These are phyloP conservation scores for Saitozyma podzolica DNA, from an alignment of 768 basidiomycete genomes.

Conservation along the genomic window DNA sequence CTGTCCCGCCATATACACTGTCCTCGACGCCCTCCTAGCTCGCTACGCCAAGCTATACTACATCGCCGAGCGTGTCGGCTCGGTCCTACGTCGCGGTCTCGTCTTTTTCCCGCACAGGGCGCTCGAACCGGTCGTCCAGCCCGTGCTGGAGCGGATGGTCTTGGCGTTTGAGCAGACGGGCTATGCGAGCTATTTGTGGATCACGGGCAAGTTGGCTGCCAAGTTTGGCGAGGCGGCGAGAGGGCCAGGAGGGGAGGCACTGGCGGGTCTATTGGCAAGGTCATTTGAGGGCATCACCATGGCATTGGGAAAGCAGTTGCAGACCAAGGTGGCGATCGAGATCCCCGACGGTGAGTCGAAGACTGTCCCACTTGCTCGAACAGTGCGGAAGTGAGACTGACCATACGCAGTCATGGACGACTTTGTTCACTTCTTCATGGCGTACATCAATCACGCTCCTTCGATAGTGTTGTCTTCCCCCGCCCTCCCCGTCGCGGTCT, in stretches of 20 bases:
- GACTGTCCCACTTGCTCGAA: neutral
- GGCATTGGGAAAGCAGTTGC: slow-evolving; percentile 68
- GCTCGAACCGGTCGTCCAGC: slow-evolving; percentile 67
- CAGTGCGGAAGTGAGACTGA: slow-evolving; percentile 11
- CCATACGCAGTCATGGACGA: slow-evolving; percentile 80
- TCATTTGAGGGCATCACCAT: slow-evolving; percentile 75
- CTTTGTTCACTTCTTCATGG: slow-evolving; percentile 76
- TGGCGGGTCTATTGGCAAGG: slow-evolving; percentile 63
- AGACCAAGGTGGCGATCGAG: slow-evolving; percentile 66
- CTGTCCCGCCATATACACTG: slow-evolving; percentile 74
- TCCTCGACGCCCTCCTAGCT: slow-evolving; percentile 76
- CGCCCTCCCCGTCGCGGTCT: slow-evolving; percentile 74
- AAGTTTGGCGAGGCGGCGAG: slow-evolving; percentile 67
- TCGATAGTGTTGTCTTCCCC: slow-evolving; percentile 76
- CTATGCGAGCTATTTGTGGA: slow-evolving; percentile 88
- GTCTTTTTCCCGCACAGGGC: slow-evolving; percentile 70
- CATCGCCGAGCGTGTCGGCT: slow-evolving; percentile 77
- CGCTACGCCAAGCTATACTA: slow-evolving; percentile 75
- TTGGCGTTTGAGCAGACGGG: slow-evolving; percentile 75
- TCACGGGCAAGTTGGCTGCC: slow-evolving; percentile 79
- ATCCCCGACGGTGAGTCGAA: slow-evolving; percentile 81
- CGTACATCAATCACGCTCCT: slow-evolving; percentile 67
- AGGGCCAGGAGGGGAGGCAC: slow-evolving; percentile 54
- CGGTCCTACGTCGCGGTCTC: slow-evolving; percentile 79
- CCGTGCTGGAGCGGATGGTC: slow-evolving; percentile 73